phyloP scores from a whole-genome alignment of 306 rosid genomes.

The Sphenostylis stenocarpa region DNA sequence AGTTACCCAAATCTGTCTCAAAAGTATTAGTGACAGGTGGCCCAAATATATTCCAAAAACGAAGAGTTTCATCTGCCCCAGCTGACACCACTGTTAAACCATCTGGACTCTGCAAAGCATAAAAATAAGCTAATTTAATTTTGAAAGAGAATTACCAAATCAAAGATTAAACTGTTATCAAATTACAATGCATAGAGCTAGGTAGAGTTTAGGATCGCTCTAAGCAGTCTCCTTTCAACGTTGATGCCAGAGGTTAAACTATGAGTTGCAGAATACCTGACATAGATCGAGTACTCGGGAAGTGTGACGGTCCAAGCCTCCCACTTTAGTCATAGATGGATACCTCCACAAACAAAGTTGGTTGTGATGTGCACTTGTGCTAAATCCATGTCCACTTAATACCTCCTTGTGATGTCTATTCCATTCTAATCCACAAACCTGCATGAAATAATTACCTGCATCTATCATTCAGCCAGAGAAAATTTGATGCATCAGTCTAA shows the following conservation, averaged over 20 bases:
- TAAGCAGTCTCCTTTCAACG: no score
- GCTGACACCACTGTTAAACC: slow-evolving; percentile 76
- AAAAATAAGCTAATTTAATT: background rate
- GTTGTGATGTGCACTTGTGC: slow-evolving; percentile 38
- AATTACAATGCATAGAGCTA: no score
- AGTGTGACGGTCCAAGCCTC: slow-evolving; percentile 50
- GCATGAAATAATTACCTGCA: slow-evolving; percentile 13
- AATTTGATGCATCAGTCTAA: background rate
- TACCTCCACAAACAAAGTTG: slow-evolving; percentile 73
- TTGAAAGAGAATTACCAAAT: background rate
- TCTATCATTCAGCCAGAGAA: background rate
- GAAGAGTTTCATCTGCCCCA: slow-evolving; percentile 74
- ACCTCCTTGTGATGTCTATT: slow-evolving; percentile 74
- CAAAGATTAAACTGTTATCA: background rate
- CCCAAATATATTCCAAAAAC: slow-evolving; percentile 73
- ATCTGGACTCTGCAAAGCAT: slow-evolving; percentile 67
- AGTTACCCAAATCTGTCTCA: slow-evolving; percentile 38
- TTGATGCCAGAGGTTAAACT: background rate
- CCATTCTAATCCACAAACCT: slow-evolving; percentile 87
- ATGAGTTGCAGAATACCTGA: slow-evolving; percentile 50
- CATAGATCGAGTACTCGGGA: slow-evolving; percentile 67
- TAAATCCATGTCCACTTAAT: slow-evolving; percentile 80
- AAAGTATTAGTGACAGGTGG: slow-evolving; percentile 42
- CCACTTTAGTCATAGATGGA: slow-evolving; percentile 69
- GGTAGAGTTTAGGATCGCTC: no score